These are phyloP conservation scores for Starmerella gropengiesseri DNA, from an alignment of 805 yeast species.

Conservation along the genomic window DNA sequence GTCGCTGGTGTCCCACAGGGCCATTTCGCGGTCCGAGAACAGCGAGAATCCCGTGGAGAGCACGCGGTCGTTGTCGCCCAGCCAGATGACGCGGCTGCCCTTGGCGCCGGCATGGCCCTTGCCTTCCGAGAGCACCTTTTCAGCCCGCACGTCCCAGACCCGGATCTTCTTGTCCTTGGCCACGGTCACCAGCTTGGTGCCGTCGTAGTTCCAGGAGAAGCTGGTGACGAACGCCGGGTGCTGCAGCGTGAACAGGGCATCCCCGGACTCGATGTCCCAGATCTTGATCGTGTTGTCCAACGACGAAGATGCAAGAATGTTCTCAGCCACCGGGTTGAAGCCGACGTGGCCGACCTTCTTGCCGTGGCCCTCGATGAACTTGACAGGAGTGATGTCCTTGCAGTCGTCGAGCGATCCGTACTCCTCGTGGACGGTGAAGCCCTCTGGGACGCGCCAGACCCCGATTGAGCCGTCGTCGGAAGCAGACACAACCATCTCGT, in stretches of 20 bases:
- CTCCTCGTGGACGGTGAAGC: constrained; percentile 53
- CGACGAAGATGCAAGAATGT: constrained; percentile 81
- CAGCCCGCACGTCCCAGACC: constrained; percentile 80
- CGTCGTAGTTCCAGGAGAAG: constrained; percentile 82
- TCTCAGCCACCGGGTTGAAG: constrained; percentile 79
- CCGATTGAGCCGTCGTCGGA: constrained; percentile 77
- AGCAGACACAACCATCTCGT: constrained; percentile 59
- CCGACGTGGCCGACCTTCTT: constrained; percentile 88
- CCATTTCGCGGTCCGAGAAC: constrained; percentile 88
- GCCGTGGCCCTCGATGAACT: constrained; percentile 69
- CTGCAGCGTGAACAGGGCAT: constrained; percentile 57
- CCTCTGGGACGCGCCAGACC: constrained; percentile 79
- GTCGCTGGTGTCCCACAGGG: constrained; percentile 77
- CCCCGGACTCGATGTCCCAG: constrained; percentile 76
- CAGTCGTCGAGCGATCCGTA: constrained; percentile 40
- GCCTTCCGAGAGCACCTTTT: constrained; percentile 68
- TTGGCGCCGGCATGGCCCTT: constrained; percentile 90
- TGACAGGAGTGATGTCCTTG: constrained; percentile 60
- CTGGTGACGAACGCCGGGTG: constrained; percentile 92
- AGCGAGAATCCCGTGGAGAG: constrained; percentile 92
- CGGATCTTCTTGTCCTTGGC: constrained; percentile 83
- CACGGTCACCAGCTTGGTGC: constrained; percentile 75
- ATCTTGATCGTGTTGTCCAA: constrained; percentile 83
- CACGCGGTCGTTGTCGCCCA: constrained; percentile 74
- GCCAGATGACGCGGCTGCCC: constrained; percentile 77